A percentile compares a stretch with the other conserved stretches of the same genome.
These are phyloP conservation scores for Populus hybrid DNA, from an alignment of 441 rosid genomes.

Conservation along the genomic window DNA sequence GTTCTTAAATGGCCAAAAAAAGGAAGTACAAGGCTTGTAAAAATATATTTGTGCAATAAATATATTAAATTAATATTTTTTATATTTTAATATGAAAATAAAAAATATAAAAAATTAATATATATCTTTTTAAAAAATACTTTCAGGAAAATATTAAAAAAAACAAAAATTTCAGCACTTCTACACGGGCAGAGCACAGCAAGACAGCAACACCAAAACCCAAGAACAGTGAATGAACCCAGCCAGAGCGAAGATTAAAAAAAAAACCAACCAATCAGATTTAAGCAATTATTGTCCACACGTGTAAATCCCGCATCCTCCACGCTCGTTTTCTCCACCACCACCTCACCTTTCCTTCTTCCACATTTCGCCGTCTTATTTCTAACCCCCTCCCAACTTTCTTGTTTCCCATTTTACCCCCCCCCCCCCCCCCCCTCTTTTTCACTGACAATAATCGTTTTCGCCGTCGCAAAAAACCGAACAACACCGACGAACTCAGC, in stretches of 20 bases:
- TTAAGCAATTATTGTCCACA: slow-evolving; percentile 1
- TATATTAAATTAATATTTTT: too few relatives aligned
- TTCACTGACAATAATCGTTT: background rate
- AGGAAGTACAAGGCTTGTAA: too few relatives aligned
- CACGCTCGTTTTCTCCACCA: slow-evolving; percentile 14
- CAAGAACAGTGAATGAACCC: background rate
- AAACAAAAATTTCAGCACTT: too few relatives aligned
- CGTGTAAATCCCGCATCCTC: slow-evolving; percentile 22
- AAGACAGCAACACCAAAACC: too few relatives aligned
- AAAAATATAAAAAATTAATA: too few relatives aligned
- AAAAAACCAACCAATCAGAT: background rate
- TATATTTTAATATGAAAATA: too few relatives aligned
- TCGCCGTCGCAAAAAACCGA: background rate
- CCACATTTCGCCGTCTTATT: background rate
- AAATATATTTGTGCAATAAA: too few relatives aligned
- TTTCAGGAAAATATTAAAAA: too few relatives aligned
- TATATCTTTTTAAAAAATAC: too few relatives aligned
- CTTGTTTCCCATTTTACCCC: background rate
- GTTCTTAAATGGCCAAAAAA: too few relatives aligned
- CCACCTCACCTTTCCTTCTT: slow-evolving; percentile 5
- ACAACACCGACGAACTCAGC: background rate
- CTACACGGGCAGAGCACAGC: too few relatives aligned
- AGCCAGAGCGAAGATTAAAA: background rate
- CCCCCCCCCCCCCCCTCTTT: background rate
- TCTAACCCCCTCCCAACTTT: slow-evolving; percentile 4